A percentile compares a stretch with the other conserved stretches of the same genome.
Conservation (phyloP, 495 filamentous ascomycete species). For the Chlorociboria aeruginascens region DNA sequence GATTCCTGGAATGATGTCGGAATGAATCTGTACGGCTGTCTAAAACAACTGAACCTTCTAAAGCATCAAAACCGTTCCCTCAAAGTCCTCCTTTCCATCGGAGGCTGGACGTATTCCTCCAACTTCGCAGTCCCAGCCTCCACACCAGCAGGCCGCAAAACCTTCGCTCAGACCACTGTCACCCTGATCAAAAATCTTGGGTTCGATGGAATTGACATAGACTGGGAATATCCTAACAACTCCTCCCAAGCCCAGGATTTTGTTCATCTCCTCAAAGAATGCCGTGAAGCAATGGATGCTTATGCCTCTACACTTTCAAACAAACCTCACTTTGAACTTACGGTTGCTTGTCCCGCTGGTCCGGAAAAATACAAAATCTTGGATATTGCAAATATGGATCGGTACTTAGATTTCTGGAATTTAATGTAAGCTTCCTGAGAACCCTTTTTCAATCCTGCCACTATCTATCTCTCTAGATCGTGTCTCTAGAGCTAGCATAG, state of each 20-base stretch:
- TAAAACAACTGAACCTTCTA: conserved; percentile 87
- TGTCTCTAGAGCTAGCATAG: neutral
- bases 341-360: conserved; percentile 59
- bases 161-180: conserved; percentile 58
- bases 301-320: conserved; percentile 37
- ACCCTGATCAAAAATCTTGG: conserved; percentile 53
- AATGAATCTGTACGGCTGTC: conserved; percentile 77
- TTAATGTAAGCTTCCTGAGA: conserved; percentile 23
- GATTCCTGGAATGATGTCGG: conserved; percentile 63
- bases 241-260: conserved; percentile 57
- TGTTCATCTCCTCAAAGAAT: conserved; percentile 56
- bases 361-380: conserved; percentile 66
- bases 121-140: conserved; percentile 72
- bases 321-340: conserved; percentile 62
- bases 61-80: conserved; percentile 82
- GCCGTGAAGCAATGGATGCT: conserved; percentile 49
- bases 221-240: conserved; percentile 50
- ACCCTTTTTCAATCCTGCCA: neutral
- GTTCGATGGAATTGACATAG: conserved; percentile 48
- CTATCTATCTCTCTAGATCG: neutral
- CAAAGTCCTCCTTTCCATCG: conserved; percentile 86
- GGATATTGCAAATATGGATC: conserved; percentile 62
- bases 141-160: conserved; percentile 45
- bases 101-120: conserved; percentile 88
- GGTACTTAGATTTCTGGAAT: conserved; percentile 86